Conservation (phyloP, 495 filamentous ascomycete genomes). For the Penicillium atrosanguineum region DNA sequence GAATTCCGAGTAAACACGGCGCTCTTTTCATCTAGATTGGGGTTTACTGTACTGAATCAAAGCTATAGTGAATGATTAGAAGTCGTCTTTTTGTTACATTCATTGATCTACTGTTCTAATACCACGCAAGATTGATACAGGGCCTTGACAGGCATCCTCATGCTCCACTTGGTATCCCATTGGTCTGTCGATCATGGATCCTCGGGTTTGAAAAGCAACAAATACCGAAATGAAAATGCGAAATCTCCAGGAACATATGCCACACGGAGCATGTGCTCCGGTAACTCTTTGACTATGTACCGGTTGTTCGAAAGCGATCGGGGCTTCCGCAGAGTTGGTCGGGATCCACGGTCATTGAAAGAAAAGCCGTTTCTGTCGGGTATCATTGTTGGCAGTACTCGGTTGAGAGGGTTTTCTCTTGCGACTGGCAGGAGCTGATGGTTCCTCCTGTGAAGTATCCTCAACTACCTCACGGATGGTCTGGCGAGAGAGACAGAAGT, state of each 20-base stretch:
- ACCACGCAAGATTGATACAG: constrained; percentile 1
- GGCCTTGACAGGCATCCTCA: constrained; percentile 4
- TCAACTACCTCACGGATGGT: constrained; percentile 81
- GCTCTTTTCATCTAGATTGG: not conserved
- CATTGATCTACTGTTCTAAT: not conserved
- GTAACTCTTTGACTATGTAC: not conserved
- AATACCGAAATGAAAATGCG: not conserved
- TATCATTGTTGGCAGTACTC: constrained; percentile 17
- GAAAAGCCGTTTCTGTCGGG: constrained; percentile 40
- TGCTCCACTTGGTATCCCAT: constrained; percentile 4
- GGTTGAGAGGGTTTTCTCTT: constrained; percentile 32
- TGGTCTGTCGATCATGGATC: not conserved
- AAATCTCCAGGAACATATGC: not conserved
- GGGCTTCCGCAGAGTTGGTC: not conserved
- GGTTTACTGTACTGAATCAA: not conserved
- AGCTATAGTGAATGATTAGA: not conserved
- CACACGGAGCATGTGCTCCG: not conserved
- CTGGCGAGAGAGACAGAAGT: constrained; percentile 82
- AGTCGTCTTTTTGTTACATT: not conserved
- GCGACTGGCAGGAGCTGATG: constrained; percentile 7
- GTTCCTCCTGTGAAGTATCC: constrained; percentile 25
- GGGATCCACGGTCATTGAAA: constrained; percentile 25
- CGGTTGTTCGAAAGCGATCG: not conserved
- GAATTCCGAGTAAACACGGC: constrained; percentile 12
- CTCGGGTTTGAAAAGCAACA: not conserved